Evolutionary conservation across 768 basidiomycete species (phyloP).

Genomic region (Tylopilus rubrobrunneus): DNA sequence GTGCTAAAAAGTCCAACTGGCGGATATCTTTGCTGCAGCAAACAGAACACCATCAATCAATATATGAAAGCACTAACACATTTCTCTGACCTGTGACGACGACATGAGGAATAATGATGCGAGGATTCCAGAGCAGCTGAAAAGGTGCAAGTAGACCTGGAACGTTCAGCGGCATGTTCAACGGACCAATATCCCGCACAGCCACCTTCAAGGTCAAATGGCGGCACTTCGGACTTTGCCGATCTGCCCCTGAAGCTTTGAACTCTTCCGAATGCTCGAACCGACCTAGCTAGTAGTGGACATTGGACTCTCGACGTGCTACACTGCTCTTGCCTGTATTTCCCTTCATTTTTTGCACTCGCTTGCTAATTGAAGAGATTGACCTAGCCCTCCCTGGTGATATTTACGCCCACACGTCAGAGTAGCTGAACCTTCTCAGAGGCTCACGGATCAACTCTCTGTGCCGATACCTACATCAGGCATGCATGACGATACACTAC

Average conservation of each 20-base stretch:
- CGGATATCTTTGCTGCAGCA: slow-evolving; percentile 71
- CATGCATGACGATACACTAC: neutral
- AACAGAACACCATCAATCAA: slow-evolving; percentile 10
- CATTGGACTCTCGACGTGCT: no score
- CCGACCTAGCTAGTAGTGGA: no score
- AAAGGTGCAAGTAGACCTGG: slow-evolving; percentile 67
- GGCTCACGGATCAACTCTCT: slow-evolving; percentile 29
- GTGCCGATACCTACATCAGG: slow-evolving; percentile 18
- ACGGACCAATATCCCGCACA: no score
- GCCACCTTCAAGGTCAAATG: no score
- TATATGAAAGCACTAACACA: neutral
- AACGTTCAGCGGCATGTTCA: slow-evolving; percentile 67
- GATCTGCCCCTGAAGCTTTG: neutral
- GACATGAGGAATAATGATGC: slow-evolving; percentile 63
- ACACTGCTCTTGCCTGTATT: no score
- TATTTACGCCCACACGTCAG: no score
- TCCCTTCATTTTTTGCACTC: neutral
- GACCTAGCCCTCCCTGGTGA: no score
- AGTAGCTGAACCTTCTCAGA: no score
- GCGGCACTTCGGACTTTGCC: neutral
- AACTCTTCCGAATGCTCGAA: no score
- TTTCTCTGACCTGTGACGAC: slow-evolving; percentile 55
- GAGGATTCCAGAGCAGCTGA: slow-evolving; percentile 64
- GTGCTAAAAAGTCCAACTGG: slow-evolving; percentile 70
- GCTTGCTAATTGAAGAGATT: no score